Base-by-base conservation (phyloP, 2,329 filamentous ascomycete species). In the Colletotrichum echinochloae region DNA sequence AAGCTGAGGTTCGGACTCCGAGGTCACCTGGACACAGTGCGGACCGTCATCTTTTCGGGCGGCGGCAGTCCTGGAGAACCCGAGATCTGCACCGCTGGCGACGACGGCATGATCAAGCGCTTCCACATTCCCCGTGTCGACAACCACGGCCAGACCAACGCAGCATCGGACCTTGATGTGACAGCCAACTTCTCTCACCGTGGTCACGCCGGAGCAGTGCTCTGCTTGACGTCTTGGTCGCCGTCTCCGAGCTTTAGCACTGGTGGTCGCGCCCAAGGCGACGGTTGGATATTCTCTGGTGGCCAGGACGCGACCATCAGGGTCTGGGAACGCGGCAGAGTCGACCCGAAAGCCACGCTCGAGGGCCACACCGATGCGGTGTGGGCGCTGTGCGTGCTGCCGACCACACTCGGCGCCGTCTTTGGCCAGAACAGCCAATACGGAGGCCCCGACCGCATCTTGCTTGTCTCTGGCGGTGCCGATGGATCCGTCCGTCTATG, bases 241-340 rank as follows among this genome's bases (percentile, higher is more conserved):
- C 91, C 94, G 2, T 91, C 94, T 2, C 93, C 93, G 33, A 96
- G 93, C 77, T 97, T 98, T 79, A 92, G 94, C 9, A 97, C 94
- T 23, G 94, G 95, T 44, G 94, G 95, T 8, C 90, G 95, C 73
- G 94, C 93, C 9, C 90, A 92, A 75, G 95, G 95, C 39, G 96
- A 98, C 76, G 96, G 96, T 35, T 99, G 96, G 96, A 95, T 99
- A 74, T 99, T 99, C 81, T 98, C 95, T 6, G 96, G 96, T 71
- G 96, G 96, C 5, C 94, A 98, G 79, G 96, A 99, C 80, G 90
- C 93, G 23, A 97, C 94, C 8, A 91, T 99, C 46, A 90, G 95
- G 37, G 94, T 99, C 0, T 99, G 96, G 96, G 95, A 99, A 81
- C 90, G 95, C 60, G 95, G 95, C 35, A 87, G 95, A 56, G 94